phyloP scores from a whole-genome alignment of 495 filamentous ascomycete genomes.

The Penicillium robsamsonii region DNA sequence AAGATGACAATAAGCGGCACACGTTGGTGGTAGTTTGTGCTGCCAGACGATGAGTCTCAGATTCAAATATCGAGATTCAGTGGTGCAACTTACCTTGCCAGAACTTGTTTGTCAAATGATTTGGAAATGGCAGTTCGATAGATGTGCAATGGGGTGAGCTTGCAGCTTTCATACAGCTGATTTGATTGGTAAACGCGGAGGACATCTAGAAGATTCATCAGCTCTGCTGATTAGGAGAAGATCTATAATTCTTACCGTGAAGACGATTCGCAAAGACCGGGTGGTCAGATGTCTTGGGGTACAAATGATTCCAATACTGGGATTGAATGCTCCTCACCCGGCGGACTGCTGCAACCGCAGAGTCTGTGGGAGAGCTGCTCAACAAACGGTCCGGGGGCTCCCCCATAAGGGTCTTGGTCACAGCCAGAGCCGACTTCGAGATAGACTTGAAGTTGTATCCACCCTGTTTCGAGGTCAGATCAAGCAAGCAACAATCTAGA shows the following conservation, averaged over 20 bases:
- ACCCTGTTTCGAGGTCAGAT: slow-evolving; percentile 47
- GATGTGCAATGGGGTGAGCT: slow-evolving; percentile 73
- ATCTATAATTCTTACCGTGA: slow-evolving; percentile 42
- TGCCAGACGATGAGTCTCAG: slow-evolving; percentile 20
- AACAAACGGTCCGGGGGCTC: slow-evolving; percentile 79
- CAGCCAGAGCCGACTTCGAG: slow-evolving; percentile 84
- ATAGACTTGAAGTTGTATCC: slow-evolving; percentile 95
- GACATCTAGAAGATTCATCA: slow-evolving; percentile 51
- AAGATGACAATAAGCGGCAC: slow-evolving; percentile 71
- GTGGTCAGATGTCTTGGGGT: slow-evolving; percentile 42
- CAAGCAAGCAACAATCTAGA: neutral
- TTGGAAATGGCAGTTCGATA: slow-evolving; percentile 66
- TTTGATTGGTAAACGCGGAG: slow-evolving; percentile 71
- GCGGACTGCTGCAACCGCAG: slow-evolving; percentile 50
- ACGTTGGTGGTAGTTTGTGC: slow-evolving; percentile 51
- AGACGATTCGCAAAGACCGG: slow-evolving; percentile 47
- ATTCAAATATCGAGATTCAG: neutral
- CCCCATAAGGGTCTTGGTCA: slow-evolving; percentile 90
- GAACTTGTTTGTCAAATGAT: slow-evolving; percentile 84
- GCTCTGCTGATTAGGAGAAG: neutral
- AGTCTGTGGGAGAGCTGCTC: slow-evolving; percentile 41
- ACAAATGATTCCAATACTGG: slow-evolving; percentile 58
- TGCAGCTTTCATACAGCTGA: slow-evolving; percentile 63
- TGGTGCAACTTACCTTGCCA: slow-evolving; percentile 65
- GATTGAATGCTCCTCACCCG: slow-evolving; percentile 57